A percentile compares a stretch with the other conserved stretches of the same genome.
These are phyloP conservation scores for Diutina neorugosa DNA, from an alignment of 1,139 yeast genomes.

Conservation along the genomic window DNA sequence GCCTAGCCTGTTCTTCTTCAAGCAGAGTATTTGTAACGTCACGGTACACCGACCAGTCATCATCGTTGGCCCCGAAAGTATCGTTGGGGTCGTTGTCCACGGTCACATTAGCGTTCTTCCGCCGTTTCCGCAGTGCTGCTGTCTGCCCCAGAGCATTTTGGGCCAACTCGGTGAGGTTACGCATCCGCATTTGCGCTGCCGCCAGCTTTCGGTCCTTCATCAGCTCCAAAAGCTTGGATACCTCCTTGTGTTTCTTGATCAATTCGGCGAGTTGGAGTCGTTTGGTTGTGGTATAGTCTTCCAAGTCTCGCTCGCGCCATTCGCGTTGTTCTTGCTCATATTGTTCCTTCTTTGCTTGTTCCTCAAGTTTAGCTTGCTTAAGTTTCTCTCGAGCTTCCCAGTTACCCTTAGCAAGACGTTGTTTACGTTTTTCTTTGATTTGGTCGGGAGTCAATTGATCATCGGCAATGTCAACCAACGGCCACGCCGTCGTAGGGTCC, in stretches of 20 bases:
- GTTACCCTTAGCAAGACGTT: constrained; percentile 71
- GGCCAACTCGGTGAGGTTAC: constrained; percentile 78
- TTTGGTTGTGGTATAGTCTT: constrained; percentile 70
- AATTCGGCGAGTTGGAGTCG: constrained; percentile 47
- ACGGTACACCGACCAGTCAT: constrained; percentile 88
- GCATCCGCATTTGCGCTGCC: constrained; percentile 91
- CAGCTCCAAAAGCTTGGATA: constrained; percentile 61
- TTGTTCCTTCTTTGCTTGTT: constrained; percentile 41
- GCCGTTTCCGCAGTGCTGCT: constrained; percentile 32
- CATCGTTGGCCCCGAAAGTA: constrained; percentile 92
- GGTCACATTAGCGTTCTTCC: constrained; percentile 39
- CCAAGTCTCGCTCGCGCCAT: constrained; percentile 67
- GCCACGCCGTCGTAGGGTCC: constrained; percentile 51
- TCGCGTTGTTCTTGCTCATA: constrained; percentile 50
- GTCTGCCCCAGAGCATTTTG: constrained; percentile 41
- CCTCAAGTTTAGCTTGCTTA: constrained; percentile 55
- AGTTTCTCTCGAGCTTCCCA: constrained; percentile 81
- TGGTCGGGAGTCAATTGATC: constrained; percentile 71
- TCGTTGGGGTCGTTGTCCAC: constrained; percentile 89
- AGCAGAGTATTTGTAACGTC: constrained; percentile 68
- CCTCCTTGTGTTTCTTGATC: constrained; percentile 49
- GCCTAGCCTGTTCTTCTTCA: constrained; percentile 63
- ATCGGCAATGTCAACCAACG: constrained; percentile 74
- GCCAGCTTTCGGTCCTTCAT: constrained; percentile 80
- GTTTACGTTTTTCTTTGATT: constrained; percentile 77